phyloP scores from a whole-genome alignment of 2,329 filamentous ascomycete species.

The Curvularia hawaiiensis region DNA sequence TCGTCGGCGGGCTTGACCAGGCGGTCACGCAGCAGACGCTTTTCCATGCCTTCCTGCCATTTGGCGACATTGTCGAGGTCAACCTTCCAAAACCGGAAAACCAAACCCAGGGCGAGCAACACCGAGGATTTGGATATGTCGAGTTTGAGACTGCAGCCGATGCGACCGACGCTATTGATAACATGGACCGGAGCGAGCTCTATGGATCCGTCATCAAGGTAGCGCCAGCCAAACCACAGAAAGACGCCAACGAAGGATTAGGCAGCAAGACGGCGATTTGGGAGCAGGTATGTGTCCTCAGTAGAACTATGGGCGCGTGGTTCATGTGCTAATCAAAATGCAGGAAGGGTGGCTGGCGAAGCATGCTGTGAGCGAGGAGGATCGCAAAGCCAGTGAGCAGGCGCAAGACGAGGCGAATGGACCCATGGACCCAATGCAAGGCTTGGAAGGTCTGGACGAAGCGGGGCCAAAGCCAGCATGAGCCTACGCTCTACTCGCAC shows the following conservation, averaged over 20 bases:
- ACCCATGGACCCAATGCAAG: slow-evolving; percentile 90
- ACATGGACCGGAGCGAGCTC: slow-evolving; percentile 97
- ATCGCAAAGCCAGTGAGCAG: slow-evolving; percentile 65
- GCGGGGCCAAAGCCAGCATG: slow-evolving; percentile 84
- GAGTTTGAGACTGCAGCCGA: slow-evolving; percentile 88
- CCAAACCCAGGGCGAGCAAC: slow-evolving; percentile 76
- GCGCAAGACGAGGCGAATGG: slow-evolving; percentile 58
- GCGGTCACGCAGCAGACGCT: slow-evolving; percentile 76
- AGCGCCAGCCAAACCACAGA: slow-evolving; percentile 87
- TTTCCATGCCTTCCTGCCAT: slow-evolving; percentile 92
- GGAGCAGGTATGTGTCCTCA: slow-evolving; percentile 77
- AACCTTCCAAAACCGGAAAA: slow-evolving; percentile 86
- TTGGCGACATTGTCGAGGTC: slow-evolving; percentile 93
- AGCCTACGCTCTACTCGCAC: background rate
- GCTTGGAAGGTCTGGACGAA: slow-evolving; percentile 88
- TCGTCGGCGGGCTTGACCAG: slow-evolving; percentile 86
- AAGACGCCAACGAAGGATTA: slow-evolving; percentile 83
- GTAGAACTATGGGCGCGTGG: background rate
- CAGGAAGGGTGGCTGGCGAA: slow-evolving; percentile 94
- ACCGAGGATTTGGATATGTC: slow-evolving; percentile 95
- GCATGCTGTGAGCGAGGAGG: slow-evolving; percentile 83
- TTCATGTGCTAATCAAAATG: slow-evolving; percentile 16
- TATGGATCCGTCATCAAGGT: slow-evolving; percentile 93
- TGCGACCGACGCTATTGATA: slow-evolving; percentile 94
- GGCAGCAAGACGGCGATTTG: slow-evolving; percentile 94